phyloP scores from a whole-genome alignment of 441 rosid species.

The Populus tomentosa region DNA sequence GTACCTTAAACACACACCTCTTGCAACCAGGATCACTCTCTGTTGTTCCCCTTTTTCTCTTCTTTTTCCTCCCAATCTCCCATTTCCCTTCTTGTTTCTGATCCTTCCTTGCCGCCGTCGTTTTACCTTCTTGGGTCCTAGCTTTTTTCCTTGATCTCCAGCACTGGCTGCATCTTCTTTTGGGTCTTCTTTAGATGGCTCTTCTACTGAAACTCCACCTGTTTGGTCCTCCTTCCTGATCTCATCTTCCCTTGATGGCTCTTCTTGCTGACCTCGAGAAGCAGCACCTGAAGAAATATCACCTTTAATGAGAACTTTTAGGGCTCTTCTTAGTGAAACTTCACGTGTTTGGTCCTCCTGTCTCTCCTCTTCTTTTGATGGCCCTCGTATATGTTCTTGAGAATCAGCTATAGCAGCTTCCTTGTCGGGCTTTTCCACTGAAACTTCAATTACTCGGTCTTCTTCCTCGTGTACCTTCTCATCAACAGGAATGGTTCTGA shows the following conservation, averaged over 20 bases:
- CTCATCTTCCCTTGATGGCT: constrained; percentile 5
- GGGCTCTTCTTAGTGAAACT: background rate
- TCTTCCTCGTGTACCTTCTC: background rate
- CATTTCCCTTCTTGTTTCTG: background rate
- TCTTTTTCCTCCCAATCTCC: constrained; percentile 5
- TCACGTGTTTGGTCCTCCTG: background rate
- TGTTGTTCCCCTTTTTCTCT: background rate
- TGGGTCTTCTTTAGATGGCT: background rate
- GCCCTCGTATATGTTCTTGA: constrained; percentile 4
- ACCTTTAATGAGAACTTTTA: background rate
- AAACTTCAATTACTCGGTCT: background rate
- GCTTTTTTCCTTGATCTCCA: background rate
- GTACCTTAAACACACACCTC: constrained; percentile 33
- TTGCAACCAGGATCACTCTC: constrained; percentile 31
- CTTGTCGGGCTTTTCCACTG: background rate
- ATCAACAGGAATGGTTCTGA: constrained; percentile 5
- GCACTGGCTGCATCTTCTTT: background rate
- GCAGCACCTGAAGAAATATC: no score
- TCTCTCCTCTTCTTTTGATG: background rate
- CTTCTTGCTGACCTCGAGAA: background rate
- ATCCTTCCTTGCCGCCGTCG: background rate
- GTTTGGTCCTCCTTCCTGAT: background rate
- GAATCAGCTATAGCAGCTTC: background rate
- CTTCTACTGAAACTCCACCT: background rate
- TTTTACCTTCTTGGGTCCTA: background rate